phyloP scores from a whole-genome alignment of 2,329 filamentous ascomycete species.

The Claviceps africana region DNA sequence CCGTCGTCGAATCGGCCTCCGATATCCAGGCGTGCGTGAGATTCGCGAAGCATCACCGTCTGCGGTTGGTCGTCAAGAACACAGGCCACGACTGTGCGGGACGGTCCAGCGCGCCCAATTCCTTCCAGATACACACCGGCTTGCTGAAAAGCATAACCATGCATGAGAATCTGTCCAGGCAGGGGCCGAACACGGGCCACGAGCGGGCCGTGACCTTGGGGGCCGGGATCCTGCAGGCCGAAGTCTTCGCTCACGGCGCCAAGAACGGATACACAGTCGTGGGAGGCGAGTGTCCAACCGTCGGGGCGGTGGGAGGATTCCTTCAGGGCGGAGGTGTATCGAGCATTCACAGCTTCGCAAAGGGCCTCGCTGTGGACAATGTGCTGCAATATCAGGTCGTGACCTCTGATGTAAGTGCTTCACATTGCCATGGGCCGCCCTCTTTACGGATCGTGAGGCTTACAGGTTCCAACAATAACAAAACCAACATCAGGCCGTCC shows the following conservation, averaged over 20 bases:
- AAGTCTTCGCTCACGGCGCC: neutral
- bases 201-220: neutral
- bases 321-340: slow-evolving; percentile 1
- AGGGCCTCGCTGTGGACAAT: slow-evolving; percentile 1
- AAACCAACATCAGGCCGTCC: neutral
- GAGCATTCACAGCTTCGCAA: neutral
- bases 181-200: neutral
- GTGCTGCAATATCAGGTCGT: slow-evolving; percentile 1
- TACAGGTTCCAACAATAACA: neutral
- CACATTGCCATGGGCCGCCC: neutral
- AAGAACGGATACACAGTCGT: neutral
- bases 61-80: neutral
- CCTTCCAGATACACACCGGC: slow-evolving; percentile 2
- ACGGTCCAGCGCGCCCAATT: neutral
- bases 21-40: neutral
- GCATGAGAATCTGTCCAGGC: neutral
- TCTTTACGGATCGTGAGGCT: neutral
- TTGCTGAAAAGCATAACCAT: neutral
- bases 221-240: neutral
- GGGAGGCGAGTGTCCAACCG: slow-evolving; percentile 1
- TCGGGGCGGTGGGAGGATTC: neutral
- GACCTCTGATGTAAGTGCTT: neutral
- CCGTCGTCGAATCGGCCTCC: neutral
- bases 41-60: neutral
- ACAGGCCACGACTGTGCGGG: neutral